Percentiles rank a stretch among this genome's conserved stretches.
phyloP scores from a whole-genome alignment of 148 eudicot genomes.

The Linanthus parryae region DNA sequence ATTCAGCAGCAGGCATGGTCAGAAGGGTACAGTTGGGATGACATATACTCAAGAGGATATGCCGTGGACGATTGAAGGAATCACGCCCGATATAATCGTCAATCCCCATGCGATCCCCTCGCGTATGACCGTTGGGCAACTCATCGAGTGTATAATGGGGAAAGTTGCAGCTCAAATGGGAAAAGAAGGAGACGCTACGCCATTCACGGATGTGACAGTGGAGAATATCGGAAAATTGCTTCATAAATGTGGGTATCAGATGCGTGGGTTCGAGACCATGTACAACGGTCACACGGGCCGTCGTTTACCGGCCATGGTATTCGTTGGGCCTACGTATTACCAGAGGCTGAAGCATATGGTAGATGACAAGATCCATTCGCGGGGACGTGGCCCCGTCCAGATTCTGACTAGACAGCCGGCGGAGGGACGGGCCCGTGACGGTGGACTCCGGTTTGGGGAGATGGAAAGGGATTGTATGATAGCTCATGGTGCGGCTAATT shows the following conservation, averaged over 20 bases:
- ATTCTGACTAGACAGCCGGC: conserved; percentile 87
- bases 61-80: conserved; percentile 94
- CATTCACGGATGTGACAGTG: conserved; percentile 88
- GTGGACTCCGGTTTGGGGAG: conserved; percentile 85
- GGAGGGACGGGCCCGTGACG: conserved; percentile 88
- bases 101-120: conserved; percentile 93
- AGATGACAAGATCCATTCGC: conserved; percentile 83
- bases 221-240: conserved; percentile 85
- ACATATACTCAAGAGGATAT: conserved; percentile 88
- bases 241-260: conserved; percentile 87
- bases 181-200: conserved; percentile 91
- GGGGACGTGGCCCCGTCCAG: conserved; percentile 83
- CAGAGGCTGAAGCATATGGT: conserved; percentile 92
- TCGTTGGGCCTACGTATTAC: conserved; percentile 87
- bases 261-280: conserved; percentile 92
- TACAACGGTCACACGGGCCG: conserved; percentile 88
- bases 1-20: conserved; percentile 46
- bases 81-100: conserved; percentile 77
- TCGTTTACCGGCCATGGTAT: conserved; percentile 62
- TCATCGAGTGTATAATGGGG: conserved; percentile 89
- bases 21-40: conserved; percentile 85
- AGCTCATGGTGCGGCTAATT: conserved; percentile 89
- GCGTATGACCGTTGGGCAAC: conserved; percentile 90
- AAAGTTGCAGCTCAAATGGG: conserved; percentile 92
- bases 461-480: conserved; percentile 93